These are phyloP conservation scores for Mortierella sp. DNA, from an alignment of 371 early-diverging fungal genomes.

Conservation along the genomic window DNA sequence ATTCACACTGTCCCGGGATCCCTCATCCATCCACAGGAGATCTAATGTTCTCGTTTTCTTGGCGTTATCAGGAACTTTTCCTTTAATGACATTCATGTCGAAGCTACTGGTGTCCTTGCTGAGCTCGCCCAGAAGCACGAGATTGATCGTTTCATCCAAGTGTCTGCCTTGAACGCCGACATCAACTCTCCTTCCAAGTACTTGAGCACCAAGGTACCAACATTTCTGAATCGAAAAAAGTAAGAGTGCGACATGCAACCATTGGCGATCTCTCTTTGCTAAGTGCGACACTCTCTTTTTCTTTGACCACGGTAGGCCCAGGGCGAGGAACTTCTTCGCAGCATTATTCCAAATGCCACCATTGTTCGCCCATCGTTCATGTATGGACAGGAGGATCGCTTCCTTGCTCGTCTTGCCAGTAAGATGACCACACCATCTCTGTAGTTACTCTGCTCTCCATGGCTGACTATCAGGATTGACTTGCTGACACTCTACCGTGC, in stretches of 20 bases:
- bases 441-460: too few relatives aligned
- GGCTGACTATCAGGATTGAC: not conserved
- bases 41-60: too few relatives aligned
- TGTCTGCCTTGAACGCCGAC: constrained; percentile 88
- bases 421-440: constrained; percentile 27
- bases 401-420: constrained; percentile 92
- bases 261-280: too few relatives aligned
- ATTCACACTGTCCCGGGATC: too few relatives aligned
- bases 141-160: constrained; percentile 88
- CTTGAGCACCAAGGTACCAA: constrained; percentile 83
- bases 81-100: constrained; percentile 85
- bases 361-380: constrained; percentile 92
- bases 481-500: not conserved
- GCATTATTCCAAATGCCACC: constrained; percentile 90
- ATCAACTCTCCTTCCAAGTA: constrained; percentile 82
- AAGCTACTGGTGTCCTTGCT: constrained; percentile 87
- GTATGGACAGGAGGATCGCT: constrained; percentile 94
- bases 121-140: constrained; percentile 83
- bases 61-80: constrained; percentile 82
- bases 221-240: not conserved
- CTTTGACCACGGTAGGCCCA: constrained; percentile 63
- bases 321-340: constrained; percentile 90
- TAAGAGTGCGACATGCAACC: not conserved
- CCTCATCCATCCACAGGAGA: too few relatives aligned
- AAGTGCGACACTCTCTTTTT: too few relatives aligned